Conservation (phyloP, 495 filamentous ascomycete genomes). For the Podospora sp. region DNA sequence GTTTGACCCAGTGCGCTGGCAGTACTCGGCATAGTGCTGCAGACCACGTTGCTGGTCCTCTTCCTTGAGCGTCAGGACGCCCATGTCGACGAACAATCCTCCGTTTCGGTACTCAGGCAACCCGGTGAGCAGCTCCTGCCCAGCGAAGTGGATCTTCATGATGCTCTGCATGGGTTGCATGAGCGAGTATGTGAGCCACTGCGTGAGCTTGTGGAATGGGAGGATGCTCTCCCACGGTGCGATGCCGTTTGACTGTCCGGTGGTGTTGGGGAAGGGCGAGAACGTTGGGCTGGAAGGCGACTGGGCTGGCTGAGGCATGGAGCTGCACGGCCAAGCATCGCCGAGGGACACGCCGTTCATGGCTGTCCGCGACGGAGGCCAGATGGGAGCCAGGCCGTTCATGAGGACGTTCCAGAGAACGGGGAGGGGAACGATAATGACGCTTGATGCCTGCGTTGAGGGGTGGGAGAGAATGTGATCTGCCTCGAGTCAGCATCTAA, state of each 20-base stretch:
- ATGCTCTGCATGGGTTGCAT: conserved; percentile 85
- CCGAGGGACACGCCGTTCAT: conserved; percentile 88
- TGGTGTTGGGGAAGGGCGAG: conserved; percentile 50
- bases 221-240: conserved; percentile 91
- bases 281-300: conserved; percentile 44
- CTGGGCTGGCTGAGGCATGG: conserved; percentile 73
- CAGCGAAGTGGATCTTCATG: conserved; percentile 74
- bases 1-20: conserved; percentile 71
- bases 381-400: conserved; percentile 83
- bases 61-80: conserved; percentile 73
- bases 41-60: conserved; percentile 68
- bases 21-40: conserved; percentile 70
- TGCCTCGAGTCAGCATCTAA: conserved; percentile 37
- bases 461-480: conserved; percentile 94
- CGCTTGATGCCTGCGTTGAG: conserved; percentile 80
- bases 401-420: conserved; percentile 90
- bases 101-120: conserved; percentile 89
- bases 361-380: conserved; percentile 85
- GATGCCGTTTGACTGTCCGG: conserved; percentile 42
- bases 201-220: conserved; percentile 90
- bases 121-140: conserved; percentile 76
- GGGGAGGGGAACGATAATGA: conserved; percentile 85
- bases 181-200: conserved; percentile 87
- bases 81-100: conserved; percentile 80
- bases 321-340: conserved; percentile 90